Evolutionary conservation across 768 basidiomycete species (phyloP), one percentile per base, ranked within the genome.

Genomic region (Boletellus emodensis): DNA sequence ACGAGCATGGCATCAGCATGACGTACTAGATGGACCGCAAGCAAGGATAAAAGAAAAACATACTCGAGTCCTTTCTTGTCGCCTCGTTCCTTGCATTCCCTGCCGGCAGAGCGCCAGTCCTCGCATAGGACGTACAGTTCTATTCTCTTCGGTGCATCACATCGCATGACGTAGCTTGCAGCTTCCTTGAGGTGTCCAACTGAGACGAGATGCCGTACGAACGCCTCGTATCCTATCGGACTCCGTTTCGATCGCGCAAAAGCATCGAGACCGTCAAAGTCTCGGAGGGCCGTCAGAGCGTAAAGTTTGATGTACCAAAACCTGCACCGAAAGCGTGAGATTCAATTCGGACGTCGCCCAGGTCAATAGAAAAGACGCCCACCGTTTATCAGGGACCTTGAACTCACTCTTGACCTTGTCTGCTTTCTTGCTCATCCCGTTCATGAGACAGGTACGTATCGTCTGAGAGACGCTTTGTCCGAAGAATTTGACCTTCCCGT

Each of bases 351-450:
- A 30, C 9, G 3, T 9, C 33, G 2, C 32, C 18, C 30, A 42
- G 14, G 13, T 7, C 24, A 17, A 50, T 3, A 1, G 9, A 22
- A 34, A 34, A 7, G 14, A 13, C 30, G 61, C 79, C 26, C 46
- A 93, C 94, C 95, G 77, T 72, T 94, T 98, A 64, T 98, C 96
- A 1, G 93, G 82, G 1, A 99, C 90, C 64, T 89, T 94, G 75
- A 92, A 98, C 56, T 97, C 95, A 2, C 76, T 74, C 64, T 87
- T 85, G 52, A 95, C 68, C 62, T 87, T 91, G 61, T 99, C 96
- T 1, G 94, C 96, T 51, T 83, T 79, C 71, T 94, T 98, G 17
- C 80, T 70, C 74, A 94, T 77, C 11, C 85, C 87, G 48, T 88
- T 90, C 32, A 87, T 63, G 17, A 98, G 65, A 55, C 92, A 90